A percentile compares a stretch with the other conserved stretches of the same genome.
Evolutionary conservation across 352 stramenopile genomes (phyloP).

Genomic region (Phytopythium litorale): DNA sequence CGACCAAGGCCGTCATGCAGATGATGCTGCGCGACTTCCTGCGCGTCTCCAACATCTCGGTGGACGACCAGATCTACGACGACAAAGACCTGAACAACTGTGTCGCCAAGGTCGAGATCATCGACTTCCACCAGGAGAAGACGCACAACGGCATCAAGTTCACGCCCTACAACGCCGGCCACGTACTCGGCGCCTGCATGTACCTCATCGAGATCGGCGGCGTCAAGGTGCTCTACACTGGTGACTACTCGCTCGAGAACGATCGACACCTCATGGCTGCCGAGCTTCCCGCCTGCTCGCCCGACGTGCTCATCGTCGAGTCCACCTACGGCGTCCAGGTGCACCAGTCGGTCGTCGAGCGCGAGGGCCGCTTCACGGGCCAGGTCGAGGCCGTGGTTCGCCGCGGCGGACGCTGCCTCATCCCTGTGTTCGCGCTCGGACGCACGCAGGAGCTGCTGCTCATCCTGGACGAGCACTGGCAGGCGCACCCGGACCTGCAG

Average conservation of each 20-base stretch:
- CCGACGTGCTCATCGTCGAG: slow-evolving; percentile 99
- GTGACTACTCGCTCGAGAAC: slow-evolving; percentile 98
- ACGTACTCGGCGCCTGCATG: slow-evolving; percentile 99
- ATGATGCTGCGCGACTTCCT: slow-evolving; percentile 98
- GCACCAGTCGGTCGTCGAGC: slow-evolving; percentile 94
- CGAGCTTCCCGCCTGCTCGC: slow-evolving; percentile 78
- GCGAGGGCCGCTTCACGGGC: slow-evolving; percentile 96
- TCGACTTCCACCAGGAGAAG: slow-evolving; percentile 98
- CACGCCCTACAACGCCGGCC: slow-evolving; percentile 97
- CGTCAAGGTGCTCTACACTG: slow-evolving; percentile 97
- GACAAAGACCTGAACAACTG: slow-evolving; percentile 96
- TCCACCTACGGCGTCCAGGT: slow-evolving; percentile 98
- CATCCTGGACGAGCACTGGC: slow-evolving; percentile 99
- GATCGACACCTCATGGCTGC: slow-evolving; percentile 97
- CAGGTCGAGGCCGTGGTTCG: slow-evolving; percentile 96
- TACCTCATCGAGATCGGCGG: slow-evolving; percentile 99
- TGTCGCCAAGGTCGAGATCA: slow-evolving; percentile 97
- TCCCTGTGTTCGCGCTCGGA: slow-evolving; percentile 98
- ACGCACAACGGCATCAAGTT: slow-evolving; percentile 98
- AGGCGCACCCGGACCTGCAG: slow-evolving; percentile 91
- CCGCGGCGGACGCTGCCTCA: slow-evolving; percentile 95
- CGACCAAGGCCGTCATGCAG: slow-evolving; percentile 98
- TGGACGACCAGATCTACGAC: slow-evolving; percentile 92
- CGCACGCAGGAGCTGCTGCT: slow-evolving; percentile 98
- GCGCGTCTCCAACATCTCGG: slow-evolving; percentile 92